phyloP scores from a whole-genome alignment of 2,329 filamentous ascomycete species.

The Zymoseptoria crescenta region DNA sequence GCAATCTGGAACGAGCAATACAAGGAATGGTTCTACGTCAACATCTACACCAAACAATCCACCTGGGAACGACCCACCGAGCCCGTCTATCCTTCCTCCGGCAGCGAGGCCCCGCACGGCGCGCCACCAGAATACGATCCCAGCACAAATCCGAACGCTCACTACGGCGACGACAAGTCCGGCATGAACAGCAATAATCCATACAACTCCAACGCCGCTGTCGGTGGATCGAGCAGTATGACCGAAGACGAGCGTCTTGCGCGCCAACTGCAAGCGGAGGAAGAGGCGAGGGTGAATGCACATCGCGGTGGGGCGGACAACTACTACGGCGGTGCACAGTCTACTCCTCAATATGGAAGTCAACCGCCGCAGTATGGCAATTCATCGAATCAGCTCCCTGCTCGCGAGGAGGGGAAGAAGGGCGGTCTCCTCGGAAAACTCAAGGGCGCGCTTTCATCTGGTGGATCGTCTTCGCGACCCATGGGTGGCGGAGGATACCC shows the following conservation, averaged over 20 bases:
- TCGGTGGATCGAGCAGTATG: constrained; percentile 24
- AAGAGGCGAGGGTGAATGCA: constrained; percentile 51
- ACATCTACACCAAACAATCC: constrained; percentile 77
- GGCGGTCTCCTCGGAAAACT: constrained; percentile 46
- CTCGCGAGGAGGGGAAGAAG: constrained; percentile 34
- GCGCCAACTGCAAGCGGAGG: constrained; percentile 72
- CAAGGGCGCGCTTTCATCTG: constrained; percentile 28
- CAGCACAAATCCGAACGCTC: constrained; percentile 30
- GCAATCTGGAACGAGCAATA: constrained; percentile 82
- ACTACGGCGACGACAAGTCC: constrained; percentile 39
- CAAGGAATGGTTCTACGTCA: constrained; percentile 90
- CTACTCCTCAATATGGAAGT: constrained; percentile 14
- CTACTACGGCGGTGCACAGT: constrained; percentile 37
- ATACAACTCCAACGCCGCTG: constrained; percentile 41
- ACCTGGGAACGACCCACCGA: constrained; percentile 81
- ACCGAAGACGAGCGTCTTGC: constrained; percentile 68
- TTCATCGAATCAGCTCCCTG: constrained; percentile 18
- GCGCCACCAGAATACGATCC: constrained; percentile 61
- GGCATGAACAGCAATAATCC: constrained; percentile 63
- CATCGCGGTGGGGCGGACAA: constrained; percentile 37
- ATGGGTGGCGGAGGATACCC: constrained; percentile 30
- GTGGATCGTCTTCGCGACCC: constrained; percentile 15
- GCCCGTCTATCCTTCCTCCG: constrained; percentile 50
- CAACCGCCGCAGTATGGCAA: constrained; percentile 3
- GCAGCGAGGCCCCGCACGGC: constrained; percentile 43